Evolutionary conservation across 176 grass and related monocot genomes (phyloP).

Genomic region (Carex littledalei): DNA sequence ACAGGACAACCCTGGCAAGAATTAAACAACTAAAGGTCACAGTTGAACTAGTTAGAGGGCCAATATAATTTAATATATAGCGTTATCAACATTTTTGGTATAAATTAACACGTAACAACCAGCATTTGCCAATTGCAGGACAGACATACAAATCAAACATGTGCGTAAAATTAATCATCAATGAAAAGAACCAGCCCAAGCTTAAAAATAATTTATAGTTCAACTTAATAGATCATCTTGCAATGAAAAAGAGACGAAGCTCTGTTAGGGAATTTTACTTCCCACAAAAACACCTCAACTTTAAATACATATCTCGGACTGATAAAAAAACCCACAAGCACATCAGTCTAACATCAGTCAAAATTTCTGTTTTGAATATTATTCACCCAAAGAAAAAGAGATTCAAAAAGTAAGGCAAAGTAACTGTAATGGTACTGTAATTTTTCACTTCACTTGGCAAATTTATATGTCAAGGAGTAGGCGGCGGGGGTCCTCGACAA

Average conservation of each 20-base stretch:
- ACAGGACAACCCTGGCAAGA: background rate
- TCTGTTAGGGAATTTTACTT: conserved; percentile 5
- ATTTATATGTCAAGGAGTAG: conserved; percentile 64
- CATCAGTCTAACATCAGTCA: conserved; percentile 16
- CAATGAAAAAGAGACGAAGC: background rate
- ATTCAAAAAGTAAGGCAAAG: background rate
- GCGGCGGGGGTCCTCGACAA: conserved; percentile 62
- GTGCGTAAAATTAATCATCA: background rate
- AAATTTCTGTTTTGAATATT: conserved; percentile 23
- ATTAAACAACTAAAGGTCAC: background rate
- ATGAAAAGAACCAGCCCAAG: background rate
- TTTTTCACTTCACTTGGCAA: background rate
- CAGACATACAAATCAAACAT: background rate
- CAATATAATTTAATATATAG: background rate
- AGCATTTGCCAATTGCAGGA: background rate
- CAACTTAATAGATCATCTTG: conserved; percentile 3
- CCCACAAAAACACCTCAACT: conserved; percentile 13
- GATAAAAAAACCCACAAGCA: background rate
- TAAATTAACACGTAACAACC: background rate
- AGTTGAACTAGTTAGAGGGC: background rate
- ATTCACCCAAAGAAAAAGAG: conserved; percentile 15
- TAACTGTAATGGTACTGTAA: conserved; percentile 6
- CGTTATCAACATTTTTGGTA: background rate
- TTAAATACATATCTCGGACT: conserved; percentile 9
- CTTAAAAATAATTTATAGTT: background rate